A percentile compares a stretch with the other conserved stretches of the same genome.
phyloP scores from a whole-genome alignment of 1,284 basidiomycete genomes.

The Apiotrichum gamsii region DNA sequence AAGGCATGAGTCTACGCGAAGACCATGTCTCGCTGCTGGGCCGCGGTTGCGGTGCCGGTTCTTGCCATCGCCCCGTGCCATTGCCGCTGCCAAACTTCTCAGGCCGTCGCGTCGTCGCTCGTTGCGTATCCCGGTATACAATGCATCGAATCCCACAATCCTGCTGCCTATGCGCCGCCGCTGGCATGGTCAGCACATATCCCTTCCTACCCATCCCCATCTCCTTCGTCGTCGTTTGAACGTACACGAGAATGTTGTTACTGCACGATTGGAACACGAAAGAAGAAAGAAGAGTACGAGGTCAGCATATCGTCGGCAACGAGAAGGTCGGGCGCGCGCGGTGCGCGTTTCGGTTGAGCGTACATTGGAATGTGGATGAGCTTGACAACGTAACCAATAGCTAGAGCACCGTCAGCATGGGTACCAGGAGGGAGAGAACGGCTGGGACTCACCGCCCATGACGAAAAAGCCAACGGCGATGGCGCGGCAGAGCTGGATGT shows the following conservation, averaged over 20 bases:
- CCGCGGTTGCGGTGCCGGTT: too few relatives aligned
- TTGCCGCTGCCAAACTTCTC: too few relatives aligned
- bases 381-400: slow-evolving; percentile 93
- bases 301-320: slow-evolving; percentile 50
- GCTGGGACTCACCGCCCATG: slow-evolving; percentile 63
- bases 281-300: slow-evolving; percentile 3
- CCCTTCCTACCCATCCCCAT: too few relatives aligned
- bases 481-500: slow-evolving; percentile 82
- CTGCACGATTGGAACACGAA: slow-evolving; percentile 48
- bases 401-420: background rate
- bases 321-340: too few relatives aligned
- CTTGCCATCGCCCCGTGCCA: too few relatives aligned
- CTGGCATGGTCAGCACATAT: slow-evolving; percentile 7
- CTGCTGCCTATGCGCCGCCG: slow-evolving; percentile 14
- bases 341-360: too few relatives aligned
- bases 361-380: slow-evolving; percentile 86
- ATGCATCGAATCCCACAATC: slow-evolving; percentile 14
- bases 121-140: slow-evolving; percentile 8
- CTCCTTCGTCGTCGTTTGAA: too few relatives aligned
- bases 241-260: slow-evolving; percentile 92
- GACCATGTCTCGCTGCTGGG: too few relatives aligned
- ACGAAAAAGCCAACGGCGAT: slow-evolving; percentile 91
- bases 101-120: too few relatives aligned
- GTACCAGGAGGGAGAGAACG: slow-evolving; percentile 34
- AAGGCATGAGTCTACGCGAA: too few relatives aligned